Base-by-base conservation (phyloP, 176 grass and related monocot genomes). In the Areca catechu region DNA sequence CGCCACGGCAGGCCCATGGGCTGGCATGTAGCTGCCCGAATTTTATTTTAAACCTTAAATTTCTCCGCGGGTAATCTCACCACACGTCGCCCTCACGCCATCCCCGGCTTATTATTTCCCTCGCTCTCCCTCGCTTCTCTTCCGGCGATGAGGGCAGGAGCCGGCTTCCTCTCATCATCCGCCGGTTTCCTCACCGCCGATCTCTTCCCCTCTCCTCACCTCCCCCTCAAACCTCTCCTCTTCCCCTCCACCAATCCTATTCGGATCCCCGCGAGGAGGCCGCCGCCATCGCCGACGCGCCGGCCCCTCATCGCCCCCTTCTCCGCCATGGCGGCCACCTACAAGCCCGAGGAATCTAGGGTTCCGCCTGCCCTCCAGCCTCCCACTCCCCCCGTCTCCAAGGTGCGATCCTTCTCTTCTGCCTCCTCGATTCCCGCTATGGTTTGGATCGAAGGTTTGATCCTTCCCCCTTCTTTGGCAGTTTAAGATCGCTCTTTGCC, bases 401-500 rank as follows among this genome's bases (percentile, higher is more conserved):
- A 72, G 70, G 70, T 72, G 24, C 0, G 15, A 12, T 62, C 12
- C 34, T 14, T 43, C 7, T 43, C 9, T 43, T 43, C 34, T 10
- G n/a, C 19, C 12, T 43, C 20, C 19, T 21, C 12, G 19, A 19
- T 16, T 62, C 2, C 16, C 7, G 12, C 19, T 20, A 14, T 49
- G 34, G 10, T 43, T 43, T 43, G 12, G 34, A 43, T 43, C 34
- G 2, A 10, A 12, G 14, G 34, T 43, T 43, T 43, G 34, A 12
- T 14, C 9, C n/a, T 24, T 37, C 16, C 20, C 58, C 66, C 52
- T 69, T 48, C n/a, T 78, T 50, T 1, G 24, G 71, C 77, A 98
- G 93, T 92, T 98, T 69, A 92, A 85, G 66, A 86, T 98, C 72
- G 93, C 87, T 19, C 66, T 98, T 60, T 98, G 93, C 73, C 93